A percentile compares a stretch with the other conserved stretches of the same genome.
Evolutionary conservation across 805 yeast species (phyloP).

Genomic region (Spathaspora boniae): DNA sequence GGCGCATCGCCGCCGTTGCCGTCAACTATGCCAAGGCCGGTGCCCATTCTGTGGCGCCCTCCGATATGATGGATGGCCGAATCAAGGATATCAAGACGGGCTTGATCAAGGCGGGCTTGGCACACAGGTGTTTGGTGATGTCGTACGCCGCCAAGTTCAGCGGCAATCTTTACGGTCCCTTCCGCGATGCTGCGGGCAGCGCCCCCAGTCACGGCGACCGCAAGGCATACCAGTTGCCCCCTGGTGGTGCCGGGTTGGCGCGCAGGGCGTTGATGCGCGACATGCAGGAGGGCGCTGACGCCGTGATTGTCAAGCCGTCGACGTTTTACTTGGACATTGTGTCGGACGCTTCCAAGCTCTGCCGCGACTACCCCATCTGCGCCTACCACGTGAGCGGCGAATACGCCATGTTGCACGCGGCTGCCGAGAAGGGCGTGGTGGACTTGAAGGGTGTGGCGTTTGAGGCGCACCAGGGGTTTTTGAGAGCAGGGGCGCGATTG

Average conservation of each 20-base stretch:
- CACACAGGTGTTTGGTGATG: conserved; percentile 86
- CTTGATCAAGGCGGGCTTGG: conserved; percentile 72
- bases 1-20: conserved; percentile 89
- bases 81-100: conserved; percentile 84
- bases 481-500: conserved; percentile 94
- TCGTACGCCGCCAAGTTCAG: conserved; percentile 93
- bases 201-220: conserved; percentile 89
- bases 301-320: conserved; percentile 91
- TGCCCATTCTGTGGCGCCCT: conserved; percentile 92
- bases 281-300: conserved; percentile 90
- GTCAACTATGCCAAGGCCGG: conserved; percentile 95
- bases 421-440: conserved; percentile 90
- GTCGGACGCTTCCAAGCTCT: conserved; percentile 79
- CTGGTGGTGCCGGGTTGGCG: conserved; percentile 90
- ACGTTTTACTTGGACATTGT: conserved; percentile 92
- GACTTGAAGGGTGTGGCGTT: conserved; percentile 80
- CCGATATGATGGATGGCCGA: conserved; percentile 97
- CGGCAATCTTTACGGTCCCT: conserved; percentile 92
- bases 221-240: conserved; percentile 87
- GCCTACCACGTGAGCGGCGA: conserved; percentile 98
- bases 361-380: conserved; percentile 83
- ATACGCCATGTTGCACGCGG: conserved; percentile 97
- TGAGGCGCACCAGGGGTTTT: conserved; percentile 86
- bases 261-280: conserved; percentile 87
- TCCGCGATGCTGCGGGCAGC: conserved; percentile 96